Base-by-base conservation (phyloP, 2,329 filamentous ascomycete species). In the Balansia obtecta region DNA sequence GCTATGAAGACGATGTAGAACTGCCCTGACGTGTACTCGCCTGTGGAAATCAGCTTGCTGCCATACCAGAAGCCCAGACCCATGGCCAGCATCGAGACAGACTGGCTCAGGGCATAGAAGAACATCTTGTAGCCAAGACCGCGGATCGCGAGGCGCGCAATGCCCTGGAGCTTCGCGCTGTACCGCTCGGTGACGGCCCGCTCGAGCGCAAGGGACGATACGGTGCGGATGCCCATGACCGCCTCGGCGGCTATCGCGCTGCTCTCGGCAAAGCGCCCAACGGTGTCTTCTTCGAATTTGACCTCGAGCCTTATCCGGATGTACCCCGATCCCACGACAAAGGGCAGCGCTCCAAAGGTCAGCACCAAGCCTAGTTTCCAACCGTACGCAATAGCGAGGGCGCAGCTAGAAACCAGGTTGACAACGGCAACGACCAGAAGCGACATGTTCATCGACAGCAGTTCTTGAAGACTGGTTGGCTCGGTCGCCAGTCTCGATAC, bases 1-100 rank as follows among this genome's bases (percentile, higher is more conserved):
- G 73, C 70, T 52, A 75, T 69, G 57, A 77, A 77, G 32, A 75
- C 69, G 39, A 71, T 64, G 56, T 76, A 76, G 59, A 76, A 77
- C 45, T 73, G 65, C 1, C 65, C 57, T 0, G 67, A 60, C 2
- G 63, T 63, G 55, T 77, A 76, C 54, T 78, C 74, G 16, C 69
- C 66, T 1, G 59, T 63, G 1, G 67, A 68, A 7, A 72, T 59
- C 4, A 72, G 63, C n/a, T 57, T 62, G 1, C 68, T 67, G 1
- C 69, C 68, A 38, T 71, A 69, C 68, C 66, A 69, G 48, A 69
- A 69, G 0, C 68, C 67, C 1, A 70, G 54, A 2, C 60, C 68
- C 65, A 69, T 67, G 34, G 61, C 62, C 5, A 68, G 61, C 34
- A 68, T 64, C 0, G 67, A 66, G 9, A 68, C 58, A 1, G 66